Base-by-base conservation (phyloP, 129 eudicot genomes). In the Erigeron canadensis region DNA sequence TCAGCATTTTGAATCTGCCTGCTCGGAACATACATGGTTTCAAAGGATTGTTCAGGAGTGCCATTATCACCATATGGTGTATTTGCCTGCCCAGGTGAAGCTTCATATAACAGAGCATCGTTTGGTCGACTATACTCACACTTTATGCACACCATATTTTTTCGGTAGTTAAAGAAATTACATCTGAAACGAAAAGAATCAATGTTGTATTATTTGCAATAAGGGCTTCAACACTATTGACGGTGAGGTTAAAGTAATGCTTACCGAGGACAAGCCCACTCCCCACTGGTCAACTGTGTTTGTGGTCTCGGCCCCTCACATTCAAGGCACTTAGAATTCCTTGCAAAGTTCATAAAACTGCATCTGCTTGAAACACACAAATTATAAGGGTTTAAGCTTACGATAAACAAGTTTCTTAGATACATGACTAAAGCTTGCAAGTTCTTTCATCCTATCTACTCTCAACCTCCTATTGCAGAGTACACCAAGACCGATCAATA, bases 231-330 rank as follows among this genome's bases (percentile, higher is more conserved):
- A 63, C 54, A 51, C 18, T 47, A 60, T 61, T 66, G 53, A 66
- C 69, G 44, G 50, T 19, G 59, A 69, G 62, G 62, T 68, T 28
- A 18, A 60, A 71, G 60, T 54, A 76, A 61, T 82, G 64, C 88
- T 83, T 73, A 91, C 97, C 81, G 87, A 65, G 97, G 97, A 74
- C 97, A 91, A 69, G 88, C 87, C 97, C 97, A 91, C 83, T 91
- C 96, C 57, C 94, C 85, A 42, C 82, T 85, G 37, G 86, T 79
- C 67, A 84, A 72, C 54, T 84, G 83, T 68, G 82, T 81, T 63
- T 73, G 83, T 23, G 98, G 96, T 79, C 88, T 82, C 22, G 74
- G 65, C 74, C 82, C 91, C 72, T 92, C 95, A 58, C 98, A 85
- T 75, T 92, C 91, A 22, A 85, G 96, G 83, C 98, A 89, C 71